A percentile compares a stretch with the other conserved stretches of the same genome.
Evolutionary conservation across 2,329 filamentous ascomycete species (phyloP).

Genomic region (Fusarium sarcochroum): DNA sequence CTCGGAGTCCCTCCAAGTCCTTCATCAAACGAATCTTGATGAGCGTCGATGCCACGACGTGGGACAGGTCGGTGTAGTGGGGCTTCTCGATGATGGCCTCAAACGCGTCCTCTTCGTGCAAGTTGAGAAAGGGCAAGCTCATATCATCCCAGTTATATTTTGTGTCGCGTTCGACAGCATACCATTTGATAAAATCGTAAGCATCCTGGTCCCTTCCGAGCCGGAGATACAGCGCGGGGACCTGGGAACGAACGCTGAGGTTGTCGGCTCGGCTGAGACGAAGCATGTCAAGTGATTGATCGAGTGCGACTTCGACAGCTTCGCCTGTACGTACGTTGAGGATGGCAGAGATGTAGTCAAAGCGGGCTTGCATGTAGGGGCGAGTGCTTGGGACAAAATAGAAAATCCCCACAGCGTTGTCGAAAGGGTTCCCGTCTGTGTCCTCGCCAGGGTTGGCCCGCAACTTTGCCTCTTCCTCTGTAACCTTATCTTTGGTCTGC

Average conservation of each 20-base stretch:
- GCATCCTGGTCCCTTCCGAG: conserved; percentile 20
- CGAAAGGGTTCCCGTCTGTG: conserved; percentile 1
- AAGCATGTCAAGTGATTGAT: conserved; percentile 1
- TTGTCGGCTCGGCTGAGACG: conserved; percentile 21
- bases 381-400: conserved; percentile 4
- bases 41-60: conserved; percentile 15
- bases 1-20: conserved; percentile 3
- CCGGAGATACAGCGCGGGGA: conserved; percentile 17
- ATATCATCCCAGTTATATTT: conserved; percentile 7
- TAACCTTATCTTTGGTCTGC: not conserved
- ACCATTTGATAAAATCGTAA: conserved; percentile 33
- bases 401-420: not conserved
- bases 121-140: conserved; percentile 9
- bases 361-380: conserved; percentile 19
- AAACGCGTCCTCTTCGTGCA: conserved; percentile 8
- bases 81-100: conserved; percentile 15
- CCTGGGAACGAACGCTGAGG: not conserved
- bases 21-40: conserved; percentile 26
- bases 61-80: not conserved
- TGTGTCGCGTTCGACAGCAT: not conserved
- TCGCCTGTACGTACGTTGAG: conserved; percentile 20
- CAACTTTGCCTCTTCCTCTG: not conserved
- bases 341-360: conserved; percentile 4
- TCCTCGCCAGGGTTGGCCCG: not conserved
- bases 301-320: conserved; percentile 1